Evolutionary conservation across 2,329 filamentous ascomycete species (phyloP).

Genomic region (Cytospora piceicola): DNA sequence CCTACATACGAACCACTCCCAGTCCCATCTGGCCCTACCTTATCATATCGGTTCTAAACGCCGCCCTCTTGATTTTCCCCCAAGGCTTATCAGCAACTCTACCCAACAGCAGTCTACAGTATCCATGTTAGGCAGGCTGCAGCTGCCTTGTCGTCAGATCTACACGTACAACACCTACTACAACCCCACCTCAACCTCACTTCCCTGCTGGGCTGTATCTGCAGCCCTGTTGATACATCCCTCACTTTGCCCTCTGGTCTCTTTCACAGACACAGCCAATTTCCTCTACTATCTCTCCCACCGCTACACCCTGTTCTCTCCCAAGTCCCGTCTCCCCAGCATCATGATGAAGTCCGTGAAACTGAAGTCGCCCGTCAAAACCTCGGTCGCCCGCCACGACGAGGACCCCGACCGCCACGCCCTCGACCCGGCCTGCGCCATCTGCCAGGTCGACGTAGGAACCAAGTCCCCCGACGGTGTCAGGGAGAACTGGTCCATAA

Average conservation of each 20-base stretch:
- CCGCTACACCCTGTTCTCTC: not conserved
- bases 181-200: slow-evolving; percentile 3
- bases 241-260: slow-evolving; percentile 22
- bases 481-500: slow-evolving; percentile 29
- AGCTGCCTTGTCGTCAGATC: slow-evolving; percentile 10
- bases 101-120: slow-evolving; percentile 7
- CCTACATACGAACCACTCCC: not conserved
- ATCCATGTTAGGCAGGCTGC: slow-evolving; percentile 25
- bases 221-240: slow-evolving; percentile 24
- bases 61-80: not conserved
- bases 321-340: slow-evolving; percentile 1
- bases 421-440: slow-evolving; percentile 29
- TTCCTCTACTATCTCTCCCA: slow-evolving; percentile 18
- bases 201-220: slow-evolving; percentile 6
- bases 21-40: not conserved
- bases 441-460: slow-evolving; percentile 31
- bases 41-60: not conserved
- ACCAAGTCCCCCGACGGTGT: slow-evolving; percentile 29
- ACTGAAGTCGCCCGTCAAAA: slow-evolving; percentile 27
- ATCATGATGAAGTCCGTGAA: slow-evolving; percentile 28
- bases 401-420: slow-evolving; percentile 18
- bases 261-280: slow-evolving; percentile 16
- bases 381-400: slow-evolving; percentile 27
- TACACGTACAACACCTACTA: slow-evolving; percentile 9
- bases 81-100: slow-evolving; percentile 11